Conservation (phyloP, 78 protist species). For the Chrysochromulina tobinii region DNA sequence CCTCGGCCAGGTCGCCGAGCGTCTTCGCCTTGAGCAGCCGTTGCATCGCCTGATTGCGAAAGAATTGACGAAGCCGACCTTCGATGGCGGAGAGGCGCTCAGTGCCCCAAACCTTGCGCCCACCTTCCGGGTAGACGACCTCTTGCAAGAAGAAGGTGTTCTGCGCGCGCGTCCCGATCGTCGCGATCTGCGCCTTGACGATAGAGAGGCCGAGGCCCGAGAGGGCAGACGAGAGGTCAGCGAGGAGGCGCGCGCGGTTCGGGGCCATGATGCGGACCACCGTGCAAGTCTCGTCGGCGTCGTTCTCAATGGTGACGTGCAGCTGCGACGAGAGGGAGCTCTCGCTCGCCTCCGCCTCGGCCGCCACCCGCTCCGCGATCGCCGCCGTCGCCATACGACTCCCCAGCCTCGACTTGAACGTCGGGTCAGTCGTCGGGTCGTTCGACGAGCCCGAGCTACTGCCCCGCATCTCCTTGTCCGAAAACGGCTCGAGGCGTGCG, state of each 20-base stretch:
- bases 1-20: no score
- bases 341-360: no score
- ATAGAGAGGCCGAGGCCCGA: background rate
- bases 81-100: background rate
- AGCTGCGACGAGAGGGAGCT: no score
- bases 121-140: background rate
- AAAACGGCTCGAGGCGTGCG: no score
- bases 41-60: no score
- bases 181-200: background rate
- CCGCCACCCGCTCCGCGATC: no score
- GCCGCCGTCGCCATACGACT: no score
- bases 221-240: background rate
- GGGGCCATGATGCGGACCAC: background rate
- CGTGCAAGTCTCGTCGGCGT: background rate
- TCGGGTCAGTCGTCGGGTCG: no score
- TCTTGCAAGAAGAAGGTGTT: background rate
- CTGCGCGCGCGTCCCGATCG: background rate
- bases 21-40: no score
- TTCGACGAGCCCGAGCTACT: no score
- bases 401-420: no score
- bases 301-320: background rate
- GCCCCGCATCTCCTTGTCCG: no score
- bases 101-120: background rate
- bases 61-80: background rate
- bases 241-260: background rate